Base-by-base conservation (phyloP, 306 rosid genomes). In the Trifolium repens region DNA sequence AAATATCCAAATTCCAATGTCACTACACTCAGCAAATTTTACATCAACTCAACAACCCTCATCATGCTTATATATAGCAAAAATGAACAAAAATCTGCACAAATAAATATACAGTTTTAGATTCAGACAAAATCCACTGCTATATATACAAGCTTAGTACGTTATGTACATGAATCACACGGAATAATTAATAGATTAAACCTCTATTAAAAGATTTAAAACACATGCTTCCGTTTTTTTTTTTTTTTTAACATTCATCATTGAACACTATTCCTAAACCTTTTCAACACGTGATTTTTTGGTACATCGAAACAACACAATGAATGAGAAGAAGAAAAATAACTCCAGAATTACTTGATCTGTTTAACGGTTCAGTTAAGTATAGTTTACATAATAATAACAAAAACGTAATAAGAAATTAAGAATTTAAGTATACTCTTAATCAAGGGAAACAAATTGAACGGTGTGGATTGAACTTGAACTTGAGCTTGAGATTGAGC, bases 31-130 rank as follows among this genome's bases (percentile, higher is more conserved):
- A 55, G 39, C 11, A 52, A 75, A 63, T 57, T 77, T 75, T 74
- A 81, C 61, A 78, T 79, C 19, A 5, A 76, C 50, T 2, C 16
- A 4, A 74, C 27, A 15, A 61, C 60, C 60, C 79, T 86, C 91
- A 86, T 82, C 59, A 39, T 64, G 71, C 80, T 72, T 63, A 70
- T 64, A 54, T 49, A 60, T 49, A 30, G 72, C 4, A 78, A 71
- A 70, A 14, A 71, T 32, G 4, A 9, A n/a, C 34, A 16, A 22
- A 43, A 75, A 77, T 71, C 97, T 94, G 93, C 82, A 80, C 5
- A 71, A 67, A 67, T 40, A 22, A 71, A 37, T 2, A 34, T 5
- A 9, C 49, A 58, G 16, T 4, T 42, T 42, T 67, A 61, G 66
- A 79, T 64, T 24, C 35, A 47, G 30, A 39, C 11, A 7, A 53